These are phyloP conservation scores for Fraxinus greggii DNA, from an alignment of 305 asterid genomes.

Conservation along the genomic window DNA sequence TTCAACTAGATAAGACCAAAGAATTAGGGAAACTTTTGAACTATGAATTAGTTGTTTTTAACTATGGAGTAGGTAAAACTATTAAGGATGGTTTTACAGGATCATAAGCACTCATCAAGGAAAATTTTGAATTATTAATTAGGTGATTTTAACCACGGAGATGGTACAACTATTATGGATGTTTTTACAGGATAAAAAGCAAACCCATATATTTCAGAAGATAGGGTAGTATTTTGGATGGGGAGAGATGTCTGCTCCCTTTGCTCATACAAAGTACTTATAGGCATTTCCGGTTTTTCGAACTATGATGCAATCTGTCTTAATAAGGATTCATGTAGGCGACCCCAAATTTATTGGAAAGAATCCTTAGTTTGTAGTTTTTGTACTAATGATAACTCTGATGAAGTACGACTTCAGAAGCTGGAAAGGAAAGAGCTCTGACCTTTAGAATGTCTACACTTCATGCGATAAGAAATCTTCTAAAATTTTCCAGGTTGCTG, in stretches of 20 bases:
- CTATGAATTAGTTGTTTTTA: not conserved
- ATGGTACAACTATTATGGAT: not conserved
- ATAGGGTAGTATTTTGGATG: not conserved
- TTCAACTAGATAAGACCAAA: not conserved
- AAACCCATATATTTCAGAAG: not conserved
- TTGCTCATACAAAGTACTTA: not conserved
- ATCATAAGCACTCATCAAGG: not conserved
- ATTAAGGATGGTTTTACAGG: not conserved
- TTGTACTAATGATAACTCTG: not conserved
- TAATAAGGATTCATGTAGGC: not conserved
- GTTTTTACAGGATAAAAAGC: not conserved
- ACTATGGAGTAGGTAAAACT: not conserved
- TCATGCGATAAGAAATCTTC: not conserved
- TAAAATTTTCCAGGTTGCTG: not conserved
- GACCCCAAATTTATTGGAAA: not conserved
- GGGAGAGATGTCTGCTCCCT: not conserved
- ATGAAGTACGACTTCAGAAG: not conserved
- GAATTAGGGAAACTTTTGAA: not conserved
- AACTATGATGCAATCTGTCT: not conserved
- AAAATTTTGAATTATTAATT: not conserved
- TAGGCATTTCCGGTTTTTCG: not conserved
- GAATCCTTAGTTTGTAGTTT: not conserved
- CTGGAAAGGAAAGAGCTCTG: not conserved
- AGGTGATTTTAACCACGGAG: not conserved
- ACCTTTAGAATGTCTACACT: not conserved